Evolutionary conservation across 1,284 basidiomycete genomes (phyloP).

Genomic region (Xerocomus minutiporus): DNA sequence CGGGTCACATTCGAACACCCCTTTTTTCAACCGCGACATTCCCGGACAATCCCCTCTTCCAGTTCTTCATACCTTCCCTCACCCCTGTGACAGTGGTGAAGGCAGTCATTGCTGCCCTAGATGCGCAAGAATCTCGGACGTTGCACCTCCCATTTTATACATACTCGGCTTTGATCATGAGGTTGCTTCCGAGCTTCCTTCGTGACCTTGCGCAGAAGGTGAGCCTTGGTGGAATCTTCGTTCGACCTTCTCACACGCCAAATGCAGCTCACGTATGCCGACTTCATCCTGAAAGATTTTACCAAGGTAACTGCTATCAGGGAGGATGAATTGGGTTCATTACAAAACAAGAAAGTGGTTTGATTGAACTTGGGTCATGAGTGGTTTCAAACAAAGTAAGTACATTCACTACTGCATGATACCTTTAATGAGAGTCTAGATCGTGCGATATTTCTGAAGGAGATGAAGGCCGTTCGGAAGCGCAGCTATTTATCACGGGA

Average conservation of each 20-base stretch:
- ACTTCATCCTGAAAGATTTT: slow-evolving; percentile 44
- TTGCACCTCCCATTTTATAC: slow-evolving; percentile 74
- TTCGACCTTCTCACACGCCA: slow-evolving; percentile 9
- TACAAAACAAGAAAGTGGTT: slow-evolving; percentile 12
- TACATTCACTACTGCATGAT: background rate
- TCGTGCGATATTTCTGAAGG: too few relatives aligned
- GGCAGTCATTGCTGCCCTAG: slow-evolving; percentile 72
- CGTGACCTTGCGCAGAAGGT: slow-evolving; percentile 73
- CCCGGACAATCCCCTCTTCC: slow-evolving; percentile 49
- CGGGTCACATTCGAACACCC: slow-evolving; percentile 71
- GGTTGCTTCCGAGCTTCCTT: slow-evolving; percentile 63
- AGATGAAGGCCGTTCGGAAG: too few relatives aligned
- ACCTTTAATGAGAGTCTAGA: too few relatives aligned
- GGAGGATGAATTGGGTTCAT: slow-evolving; percentile 36
- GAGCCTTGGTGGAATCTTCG: slow-evolving; percentile 19
- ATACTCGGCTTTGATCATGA: slow-evolving; percentile 53
- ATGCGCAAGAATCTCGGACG: slow-evolving; percentile 68
- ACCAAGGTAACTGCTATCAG: slow-evolving; percentile 45
- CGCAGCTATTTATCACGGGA: too few relatives aligned
- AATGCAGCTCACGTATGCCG: slow-evolving; percentile 43
- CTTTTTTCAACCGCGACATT: slow-evolving; percentile 64
- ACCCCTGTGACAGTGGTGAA: slow-evolving; percentile 74
- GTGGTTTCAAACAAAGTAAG: background rate
- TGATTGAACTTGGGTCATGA: slow-evolving; percentile 3
- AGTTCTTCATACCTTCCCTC: slow-evolving; percentile 73